These are phyloP conservation scores for Yarrowia sp. DNA, from an alignment of 805 yeast species.

Conservation along the genomic window DNA sequence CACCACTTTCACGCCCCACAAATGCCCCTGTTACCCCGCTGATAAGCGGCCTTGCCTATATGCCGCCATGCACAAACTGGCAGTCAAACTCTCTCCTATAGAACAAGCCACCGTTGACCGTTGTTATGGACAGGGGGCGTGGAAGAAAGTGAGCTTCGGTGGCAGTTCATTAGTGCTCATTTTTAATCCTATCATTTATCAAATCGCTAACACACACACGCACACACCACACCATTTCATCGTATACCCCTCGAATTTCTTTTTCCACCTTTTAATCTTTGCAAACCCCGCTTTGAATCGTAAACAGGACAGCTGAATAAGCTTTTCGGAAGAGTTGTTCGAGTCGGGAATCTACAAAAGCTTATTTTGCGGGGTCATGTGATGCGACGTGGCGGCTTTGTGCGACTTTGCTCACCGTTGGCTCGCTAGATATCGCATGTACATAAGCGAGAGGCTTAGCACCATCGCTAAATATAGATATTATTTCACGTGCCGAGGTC, in stretches of 20 bases:
- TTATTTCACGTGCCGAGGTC: background rate
- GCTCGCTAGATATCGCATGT: constrained; percentile 29
- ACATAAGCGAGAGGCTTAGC: constrained; percentile 22
- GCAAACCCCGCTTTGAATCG: constrained; percentile 22
- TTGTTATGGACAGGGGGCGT: constrained; percentile 24
- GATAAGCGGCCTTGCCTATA: constrained; percentile 17
- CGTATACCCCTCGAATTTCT: background rate
- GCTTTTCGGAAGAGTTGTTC: background rate
- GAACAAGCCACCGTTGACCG: constrained; percentile 11
- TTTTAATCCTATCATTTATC: too few relatives aligned
- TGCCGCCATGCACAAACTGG: constrained; percentile 21
- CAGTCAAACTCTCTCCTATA: background rate
- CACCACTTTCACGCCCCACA: constrained; percentile 3
- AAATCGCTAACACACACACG: too few relatives aligned
- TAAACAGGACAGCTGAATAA: background rate
- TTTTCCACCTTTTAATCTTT: background rate
- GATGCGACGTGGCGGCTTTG: constrained; percentile 30
- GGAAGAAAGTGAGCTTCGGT: constrained; percentile 9
- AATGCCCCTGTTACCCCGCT: constrained; percentile 32
- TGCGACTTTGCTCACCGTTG: background rate
- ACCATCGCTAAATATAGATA: background rate
- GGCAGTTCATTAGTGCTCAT: background rate
- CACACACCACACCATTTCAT: background rate
- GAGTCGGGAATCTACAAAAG: constrained; percentile 24
- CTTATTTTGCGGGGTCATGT: constrained; percentile 16